Evolutionary conservation across 2,329 filamentous ascomycete genomes (phyloP).

Genomic region (Parafenestella ontariensis): DNA sequence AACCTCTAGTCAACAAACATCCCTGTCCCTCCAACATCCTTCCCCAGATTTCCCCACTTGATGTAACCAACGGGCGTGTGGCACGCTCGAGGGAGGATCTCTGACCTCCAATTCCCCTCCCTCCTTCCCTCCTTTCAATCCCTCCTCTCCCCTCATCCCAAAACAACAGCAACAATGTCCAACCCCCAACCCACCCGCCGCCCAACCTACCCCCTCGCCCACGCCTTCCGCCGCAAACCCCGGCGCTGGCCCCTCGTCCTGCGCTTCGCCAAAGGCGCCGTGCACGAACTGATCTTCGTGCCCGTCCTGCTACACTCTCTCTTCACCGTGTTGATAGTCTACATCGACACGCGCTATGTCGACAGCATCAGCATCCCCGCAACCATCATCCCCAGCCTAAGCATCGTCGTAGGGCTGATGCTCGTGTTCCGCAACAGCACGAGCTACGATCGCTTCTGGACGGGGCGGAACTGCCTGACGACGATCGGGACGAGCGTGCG

Average conservation of each 20-base stretch:
- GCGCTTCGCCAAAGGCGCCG: constrained; percentile 69
- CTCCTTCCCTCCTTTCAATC: not conserved
- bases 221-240: constrained; percentile 56
- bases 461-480: constrained; percentile 63
- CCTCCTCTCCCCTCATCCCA: too few relatives aligned
- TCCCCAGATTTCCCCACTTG: constrained; percentile 2
- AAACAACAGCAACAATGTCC: constrained; percentile 10
- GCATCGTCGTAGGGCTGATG: constrained; percentile 72
- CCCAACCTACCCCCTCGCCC: constrained; percentile 56
- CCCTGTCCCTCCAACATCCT: not conserved
- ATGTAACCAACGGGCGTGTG: not conserved
- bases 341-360: constrained; percentile 60
- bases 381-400: constrained; percentile 67
- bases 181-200: constrained; percentile 25
- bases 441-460: constrained; percentile 71
- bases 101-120: not conserved
- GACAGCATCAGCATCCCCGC: constrained; percentile 62
- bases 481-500: constrained; percentile 65
- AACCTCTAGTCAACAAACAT: not conserved
- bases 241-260: constrained; percentile 68
- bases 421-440: constrained; percentile 72
- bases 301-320: constrained; percentile 64
- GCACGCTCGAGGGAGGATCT: too few relatives aligned
- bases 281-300: constrained; percentile 65
- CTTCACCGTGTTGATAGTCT: constrained; percentile 66